phyloP scores from a whole-genome alignment of 768 basidiomycete genomes.

The Tricholoma matsutake region DNA sequence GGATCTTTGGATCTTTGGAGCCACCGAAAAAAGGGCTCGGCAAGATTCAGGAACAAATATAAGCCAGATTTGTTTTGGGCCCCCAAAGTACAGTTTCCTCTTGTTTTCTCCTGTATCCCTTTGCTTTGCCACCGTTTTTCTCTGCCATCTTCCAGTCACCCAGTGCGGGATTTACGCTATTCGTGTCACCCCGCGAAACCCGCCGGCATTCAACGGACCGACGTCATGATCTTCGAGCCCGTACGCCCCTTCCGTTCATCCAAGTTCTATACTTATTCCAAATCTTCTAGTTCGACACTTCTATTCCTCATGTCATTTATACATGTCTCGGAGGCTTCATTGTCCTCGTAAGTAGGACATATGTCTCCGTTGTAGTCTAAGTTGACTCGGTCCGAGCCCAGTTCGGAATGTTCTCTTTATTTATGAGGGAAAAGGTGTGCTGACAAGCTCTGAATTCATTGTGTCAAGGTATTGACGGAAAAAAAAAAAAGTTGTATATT shows the following conservation, averaged over 20 bases:
- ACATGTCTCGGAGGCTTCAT: constrained; percentile 80
- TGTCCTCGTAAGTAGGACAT: constrained; percentile 55
- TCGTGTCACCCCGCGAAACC: constrained; percentile 2
- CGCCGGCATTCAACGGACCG: constrained; percentile 8
- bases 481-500: constrained; percentile 64
- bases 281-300: constrained; percentile 51
- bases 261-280: background rate
- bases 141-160: background rate
- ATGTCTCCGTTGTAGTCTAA: background rate
- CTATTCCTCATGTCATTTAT: constrained; percentile 73
- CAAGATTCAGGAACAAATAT: constrained; percentile 21
- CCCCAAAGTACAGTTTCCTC: constrained; percentile 2
- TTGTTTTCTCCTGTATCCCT: constrained; percentile 4
- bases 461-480: constrained; percentile 1
- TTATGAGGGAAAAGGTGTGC: constrained; percentile 80
- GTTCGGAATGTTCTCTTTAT: constrained; percentile 95
- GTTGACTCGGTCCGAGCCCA: constrained; percentile 26
- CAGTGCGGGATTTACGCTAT: constrained; percentile 20
- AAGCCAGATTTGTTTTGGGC: constrained; percentile 11
- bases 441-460: background rate
- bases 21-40: constrained; percentile 6
- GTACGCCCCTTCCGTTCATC: constrained; percentile 29
- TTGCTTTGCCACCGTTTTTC: constrained; percentile 1
- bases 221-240: constrained; percentile 48
- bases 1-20: background rate